Base-by-base conservation (phyloP, 2,329 filamentous ascomycete genomes). In the Aspergillus caelatus region DNA sequence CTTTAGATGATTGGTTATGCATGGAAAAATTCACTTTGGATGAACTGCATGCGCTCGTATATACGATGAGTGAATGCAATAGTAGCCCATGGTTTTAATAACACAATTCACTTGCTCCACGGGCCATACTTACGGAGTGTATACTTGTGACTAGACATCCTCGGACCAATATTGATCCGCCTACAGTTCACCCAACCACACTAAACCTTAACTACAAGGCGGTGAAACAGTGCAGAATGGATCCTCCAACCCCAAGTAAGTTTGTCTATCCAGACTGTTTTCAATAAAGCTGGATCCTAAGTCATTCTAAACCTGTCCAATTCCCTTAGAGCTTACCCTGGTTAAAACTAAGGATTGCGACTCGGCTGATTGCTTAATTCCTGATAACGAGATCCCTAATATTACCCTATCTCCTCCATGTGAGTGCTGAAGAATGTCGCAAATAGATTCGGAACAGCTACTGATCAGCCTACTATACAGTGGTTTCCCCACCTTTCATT, bases 171-270 rank as follows among this genome's bases (percentile, higher is more conserved):
- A 30, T 60, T 62, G 21, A 46, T 65, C 64, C 64, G n/a, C 30
- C 11, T 11, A 14, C 7, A 23, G 11, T 32, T 57, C 62, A 54
- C 56, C 16, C 48, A 19, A 21, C 3, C 34, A 23, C 46, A 57
- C 67, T 65, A 68, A 41, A 54, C 64, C 52, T 6, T 50, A 65
- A 68, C 54, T 39, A 55, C 11, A 48, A 71, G 69, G 75, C 74
- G 75, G 74, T 75, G 28, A 60, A 9, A 2, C 0, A 1, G 2
- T 69, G 74, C 74, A 77, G 62, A 77, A 77, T 70, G 58, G 55
- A 54, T 58, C 59, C 62, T 65, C 57, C 56, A 39, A 68, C 59
- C 52, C 68, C 67, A 59, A 56, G 67, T 65, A 61, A 70, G 69
- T 70, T 68, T 68, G 62, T 61, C 36, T 26, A 36, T 55, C 43